Conservation (phyloP, 768 basidiomycete species). For the Suillus discolor region DNA sequence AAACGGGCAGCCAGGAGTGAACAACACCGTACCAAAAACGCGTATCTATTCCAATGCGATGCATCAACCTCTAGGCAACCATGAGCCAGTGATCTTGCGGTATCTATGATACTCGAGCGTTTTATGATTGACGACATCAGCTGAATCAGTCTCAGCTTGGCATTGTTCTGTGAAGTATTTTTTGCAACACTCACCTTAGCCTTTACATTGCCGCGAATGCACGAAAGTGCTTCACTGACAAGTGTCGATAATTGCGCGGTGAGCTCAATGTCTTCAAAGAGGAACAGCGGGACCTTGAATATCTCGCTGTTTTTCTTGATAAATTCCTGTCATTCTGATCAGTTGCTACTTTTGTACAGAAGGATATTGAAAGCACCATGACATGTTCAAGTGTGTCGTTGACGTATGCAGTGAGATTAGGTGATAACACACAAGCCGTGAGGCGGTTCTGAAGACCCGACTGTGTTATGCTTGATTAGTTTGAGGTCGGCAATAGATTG, state of each 20-base stretch:
- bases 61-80: constrained; percentile 6
- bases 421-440: constrained; percentile 8
- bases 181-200: background rate
- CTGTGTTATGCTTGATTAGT: background rate
- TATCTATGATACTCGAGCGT: constrained; percentile 9
- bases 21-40: constrained; percentile 9
- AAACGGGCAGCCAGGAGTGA: background rate
- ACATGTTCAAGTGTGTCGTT: constrained; percentile 7
- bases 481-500: background rate
- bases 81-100: background rate
- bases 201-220: constrained; percentile 4
- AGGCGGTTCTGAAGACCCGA: background rate
- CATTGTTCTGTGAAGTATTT: too few species aligned
- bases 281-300: constrained; percentile 3
- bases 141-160: background rate
- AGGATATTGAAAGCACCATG: background rate
- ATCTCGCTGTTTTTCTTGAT: constrained; percentile 5
- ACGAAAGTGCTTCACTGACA: background rate
- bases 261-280: constrained; percentile 8
- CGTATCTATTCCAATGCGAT: constrained; percentile 5
- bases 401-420: constrained; percentile 8
- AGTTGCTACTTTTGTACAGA: background rate
- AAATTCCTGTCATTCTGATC: background rate
- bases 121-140: background rate
- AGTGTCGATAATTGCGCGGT: background rate